Percentiles rank a stretch among this genome's conserved stretches.
phyloP scores from a whole-genome alignment of 2,329 filamentous ascomycete genomes.

The Aspergillus sp. region DNA sequence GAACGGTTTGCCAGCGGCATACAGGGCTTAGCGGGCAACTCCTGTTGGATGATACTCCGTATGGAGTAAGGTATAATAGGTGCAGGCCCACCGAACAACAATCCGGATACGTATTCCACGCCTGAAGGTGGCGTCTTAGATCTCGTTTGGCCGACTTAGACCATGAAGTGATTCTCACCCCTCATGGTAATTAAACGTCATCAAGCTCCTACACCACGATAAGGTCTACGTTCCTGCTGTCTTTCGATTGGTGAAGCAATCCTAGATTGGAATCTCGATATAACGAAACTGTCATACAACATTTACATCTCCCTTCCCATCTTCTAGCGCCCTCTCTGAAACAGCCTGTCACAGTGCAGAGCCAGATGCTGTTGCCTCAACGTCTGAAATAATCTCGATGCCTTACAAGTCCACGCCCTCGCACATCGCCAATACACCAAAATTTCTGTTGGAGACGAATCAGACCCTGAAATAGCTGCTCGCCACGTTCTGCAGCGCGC shows the following conservation, averaged over 20 bases:
- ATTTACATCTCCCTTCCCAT: too few relatives aligned
- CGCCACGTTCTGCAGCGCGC: conserved; percentile 51
- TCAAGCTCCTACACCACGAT: conserved; percentile 29
- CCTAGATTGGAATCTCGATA: neutral
- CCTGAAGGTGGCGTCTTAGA: conserved; percentile 16
- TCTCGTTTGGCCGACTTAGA: neutral
- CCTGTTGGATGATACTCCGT: conserved; percentile 18
- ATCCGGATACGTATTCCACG: conserved; percentile 30
- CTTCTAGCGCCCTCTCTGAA: conserved; percentile 45
- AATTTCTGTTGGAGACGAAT: conserved; percentile 54
- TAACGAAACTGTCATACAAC: neutral
- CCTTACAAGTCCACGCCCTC: conserved; percentile 63
- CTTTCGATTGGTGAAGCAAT: too few relatives aligned
- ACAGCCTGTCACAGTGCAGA: conserved; percentile 55
- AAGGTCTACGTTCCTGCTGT: conserved; percentile 4
- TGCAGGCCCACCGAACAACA: conserved; percentile 33
- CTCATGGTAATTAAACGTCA: conserved; percentile 29
- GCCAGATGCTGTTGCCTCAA: conserved; percentile 53
- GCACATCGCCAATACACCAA: conserved; percentile 65
- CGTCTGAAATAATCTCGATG: conserved; percentile 61
- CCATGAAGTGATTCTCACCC: conserved; percentile 12
- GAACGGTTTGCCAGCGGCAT: conserved; percentile 15
- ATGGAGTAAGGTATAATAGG: conserved; percentile 28
- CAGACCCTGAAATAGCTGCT: conserved; percentile 55
- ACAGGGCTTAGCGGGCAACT: conserved; percentile 20